Evolutionary conservation across 2,329 filamentous ascomycete species (phyloP).

Genomic region (Cryphonectria radicalis): DNA sequence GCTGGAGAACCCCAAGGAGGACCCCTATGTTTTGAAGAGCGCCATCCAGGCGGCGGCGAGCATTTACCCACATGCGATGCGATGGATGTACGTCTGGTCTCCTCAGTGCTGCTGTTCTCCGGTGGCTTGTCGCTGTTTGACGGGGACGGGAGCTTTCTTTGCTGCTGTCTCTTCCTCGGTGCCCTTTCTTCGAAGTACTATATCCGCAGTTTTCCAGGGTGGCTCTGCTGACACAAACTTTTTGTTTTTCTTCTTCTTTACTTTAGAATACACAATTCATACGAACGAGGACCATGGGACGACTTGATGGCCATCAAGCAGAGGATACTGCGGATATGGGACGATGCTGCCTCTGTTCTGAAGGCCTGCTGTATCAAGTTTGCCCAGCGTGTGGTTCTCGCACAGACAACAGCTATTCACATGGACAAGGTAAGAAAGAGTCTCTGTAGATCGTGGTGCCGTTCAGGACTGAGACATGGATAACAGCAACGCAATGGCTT

Average conservation of each 20-base stretch:
- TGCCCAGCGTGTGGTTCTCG: conserved; percentile 87
- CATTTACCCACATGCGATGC: conserved; percentile 89
- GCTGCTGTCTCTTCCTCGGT: neutral
- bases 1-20: conserved; percentile 73
- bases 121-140: neutral
- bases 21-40: conserved; percentile 80
- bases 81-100: conserved; percentile 82
- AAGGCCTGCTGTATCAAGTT: conserved; percentile 98
- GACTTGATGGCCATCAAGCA: conserved; percentile 87
- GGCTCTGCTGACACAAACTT: conserved; percentile 15
- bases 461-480: neutral
- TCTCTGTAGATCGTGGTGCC: conserved; percentile 40
- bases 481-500: conserved; percentile 65
- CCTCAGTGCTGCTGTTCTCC: neutral
- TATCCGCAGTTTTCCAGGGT: neutral
- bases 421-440: conserved; percentile 55
- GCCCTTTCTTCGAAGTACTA: neutral
- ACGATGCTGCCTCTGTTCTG: conserved; percentile 73
- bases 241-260: too few species aligned
- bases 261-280: conserved; percentile 79
- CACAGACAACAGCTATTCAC: conserved; percentile 84
- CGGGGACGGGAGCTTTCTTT: too few species aligned
- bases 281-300: conserved; percentile 83
- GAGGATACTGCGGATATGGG: conserved; percentile 87
- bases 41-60: conserved; percentile 88